Evolutionary conservation across 2,329 filamentous ascomycete species (phyloP), one percentile per base, ranked within the genome.

Genomic region (Coniochaeta prunicola): DNA sequence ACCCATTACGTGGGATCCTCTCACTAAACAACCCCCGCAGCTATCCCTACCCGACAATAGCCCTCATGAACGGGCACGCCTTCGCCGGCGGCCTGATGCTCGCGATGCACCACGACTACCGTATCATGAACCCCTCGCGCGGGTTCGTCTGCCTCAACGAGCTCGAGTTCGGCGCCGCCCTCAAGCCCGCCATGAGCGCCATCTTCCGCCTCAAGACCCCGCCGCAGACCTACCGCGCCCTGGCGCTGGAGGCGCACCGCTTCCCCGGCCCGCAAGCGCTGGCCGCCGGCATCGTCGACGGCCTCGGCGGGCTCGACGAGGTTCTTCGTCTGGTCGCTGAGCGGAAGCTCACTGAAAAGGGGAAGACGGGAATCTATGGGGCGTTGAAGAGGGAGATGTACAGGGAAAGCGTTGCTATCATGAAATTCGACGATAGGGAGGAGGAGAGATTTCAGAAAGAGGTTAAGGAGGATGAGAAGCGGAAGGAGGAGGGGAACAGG

Each of bases 111-210:
- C 89, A 92, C 73, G 90, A 93, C 74, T 94, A 94, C 76, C 84
- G 91, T 30, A 79, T 94, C 64, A 89, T 90, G 76, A 88, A 88
- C 68, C 82, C 87, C 0, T 68, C 78, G 1, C 78, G 81, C 21
- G 91, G 90, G n/a, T 92, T 85, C 73, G 71, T 90, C 40, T 93
- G 90, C 73, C 76, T 94, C 64, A 93, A 93, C 72, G 90, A 94
- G 75, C 78, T 94, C 15, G 86, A 92, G 64, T 88, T 94, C 62
- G 90, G 90, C 57, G 87, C 87, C 1, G 83, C 87, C n/a, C 80
- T 94, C 36, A 82, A 86, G 64, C 80, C 89, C 2, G 80, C 89
- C 60, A 92, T 96, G 89, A 82, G 82, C 58, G 77, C 79, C 55
- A 83, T 94, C 63, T 93, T 94, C 76, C 80, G 89, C 15, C 76